phyloP scores from a whole-genome alignment of 495 filamentous ascomycete genomes.

The Podospora australis region DNA sequence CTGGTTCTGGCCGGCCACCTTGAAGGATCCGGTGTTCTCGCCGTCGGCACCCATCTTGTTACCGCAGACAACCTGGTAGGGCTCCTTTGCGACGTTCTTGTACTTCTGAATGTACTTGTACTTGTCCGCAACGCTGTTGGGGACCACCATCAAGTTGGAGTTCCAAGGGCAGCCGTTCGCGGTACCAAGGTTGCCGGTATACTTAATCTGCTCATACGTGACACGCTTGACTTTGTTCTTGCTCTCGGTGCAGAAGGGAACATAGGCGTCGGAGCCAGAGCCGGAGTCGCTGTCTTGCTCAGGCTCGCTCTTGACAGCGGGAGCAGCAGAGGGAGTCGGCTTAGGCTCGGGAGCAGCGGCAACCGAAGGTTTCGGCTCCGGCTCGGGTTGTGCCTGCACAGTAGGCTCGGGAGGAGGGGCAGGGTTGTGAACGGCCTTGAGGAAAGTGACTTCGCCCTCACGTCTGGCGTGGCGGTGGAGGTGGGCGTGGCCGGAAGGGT shows the following conservation, averaged over 20 bases:
- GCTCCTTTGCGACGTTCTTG: constrained; percentile 20
- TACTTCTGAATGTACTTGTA: constrained; percentile 35
- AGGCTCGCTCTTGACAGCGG: neutral
- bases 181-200: constrained; percentile 30
- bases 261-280: constrained; percentile 2
- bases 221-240: constrained; percentile 28
- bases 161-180: constrained; percentile 24
- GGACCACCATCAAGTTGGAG: constrained; percentile 34
- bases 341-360: constrained; percentile 2
- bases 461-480: constrained; percentile 23
- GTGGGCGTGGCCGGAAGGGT: constrained; percentile 30
- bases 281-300: neutral
- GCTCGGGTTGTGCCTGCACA: neutral
- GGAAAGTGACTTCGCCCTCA: constrained; percentile 8
- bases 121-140: constrained; percentile 26
- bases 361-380: constrained; percentile 1
- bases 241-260: constrained; percentile 22
- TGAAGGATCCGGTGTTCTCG: constrained; percentile 28
- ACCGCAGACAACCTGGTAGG: constrained; percentile 27
- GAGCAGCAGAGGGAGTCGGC: neutral
- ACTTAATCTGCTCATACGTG: constrained; percentile 28
- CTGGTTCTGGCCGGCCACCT: constrained; percentile 13
- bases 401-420: constrained; percentile 8
- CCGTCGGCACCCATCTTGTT: constrained; percentile 34
- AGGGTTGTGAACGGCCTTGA: constrained; percentile 21